phyloP scores from a whole-genome alignment of 148 eudicot genomes.

The Gaultheria prostrata region DNA sequence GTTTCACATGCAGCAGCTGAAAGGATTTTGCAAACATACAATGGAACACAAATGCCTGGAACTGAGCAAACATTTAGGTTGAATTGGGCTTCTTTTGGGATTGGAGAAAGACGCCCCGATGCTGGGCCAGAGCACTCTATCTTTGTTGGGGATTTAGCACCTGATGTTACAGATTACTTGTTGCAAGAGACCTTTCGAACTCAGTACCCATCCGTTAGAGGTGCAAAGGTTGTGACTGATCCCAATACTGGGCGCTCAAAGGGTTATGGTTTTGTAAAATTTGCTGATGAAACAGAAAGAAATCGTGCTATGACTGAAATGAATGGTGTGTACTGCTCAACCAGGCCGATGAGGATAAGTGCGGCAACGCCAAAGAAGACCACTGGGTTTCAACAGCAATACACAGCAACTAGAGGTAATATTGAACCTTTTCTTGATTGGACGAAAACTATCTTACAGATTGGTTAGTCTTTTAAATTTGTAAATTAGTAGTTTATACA shows the following conservation, averaged over 20 bases:
- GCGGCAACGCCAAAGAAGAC: constrained; percentile 95
- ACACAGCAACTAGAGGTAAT: constrained; percentile 69
- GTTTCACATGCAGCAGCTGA: constrained; percentile 82
- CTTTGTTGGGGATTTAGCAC: constrained; percentile 95
- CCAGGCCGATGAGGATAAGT: constrained; percentile 97
- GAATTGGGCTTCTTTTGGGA: constrained; percentile 97
- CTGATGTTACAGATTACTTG: constrained; percentile 86
- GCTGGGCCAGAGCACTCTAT: constrained; percentile 93
- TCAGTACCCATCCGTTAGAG: constrained; percentile 88
- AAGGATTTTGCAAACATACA: constrained; percentile 71
- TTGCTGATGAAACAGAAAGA: constrained; percentile 85
- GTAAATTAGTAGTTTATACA: neutral
- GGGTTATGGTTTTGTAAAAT: constrained; percentile 97
- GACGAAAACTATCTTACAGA: constrained; percentile 4
- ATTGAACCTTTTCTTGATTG: neutral
- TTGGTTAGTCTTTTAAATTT: neutral
- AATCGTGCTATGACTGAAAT: constrained; percentile 95
- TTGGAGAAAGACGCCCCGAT: constrained; percentile 79
- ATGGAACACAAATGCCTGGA: constrained; percentile 90
- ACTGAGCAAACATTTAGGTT: constrained; percentile 83
- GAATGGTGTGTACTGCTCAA: constrained; percentile 90
- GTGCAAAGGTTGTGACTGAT: constrained; percentile 96
- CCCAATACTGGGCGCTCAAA: constrained; percentile 87
- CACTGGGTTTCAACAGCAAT: constrained; percentile 64
- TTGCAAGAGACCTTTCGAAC: constrained; percentile 86